Conservation (phyloP, 208 protist species). For the Crithidia fasciculata region DNA sequence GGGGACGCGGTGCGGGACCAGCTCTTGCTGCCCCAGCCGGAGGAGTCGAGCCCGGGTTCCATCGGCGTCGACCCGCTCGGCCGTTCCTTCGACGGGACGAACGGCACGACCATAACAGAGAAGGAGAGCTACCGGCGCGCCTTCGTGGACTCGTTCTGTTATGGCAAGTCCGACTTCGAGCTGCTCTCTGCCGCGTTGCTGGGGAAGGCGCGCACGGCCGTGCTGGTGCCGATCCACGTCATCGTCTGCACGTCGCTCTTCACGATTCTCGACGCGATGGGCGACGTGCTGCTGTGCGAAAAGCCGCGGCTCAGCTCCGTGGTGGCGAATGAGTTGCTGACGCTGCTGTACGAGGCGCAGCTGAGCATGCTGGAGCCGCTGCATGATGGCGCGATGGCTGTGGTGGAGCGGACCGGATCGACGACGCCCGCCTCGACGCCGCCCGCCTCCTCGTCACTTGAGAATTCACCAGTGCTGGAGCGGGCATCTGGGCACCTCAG, state of each 20-base stretch:
- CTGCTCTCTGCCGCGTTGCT: conserved; percentile 31
- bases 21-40: conserved; percentile 13
- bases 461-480: background rate
- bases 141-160: conserved; percentile 57
- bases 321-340: conserved; percentile 57
- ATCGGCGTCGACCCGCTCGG: conserved; percentile 11
- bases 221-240: conserved; percentile 53
- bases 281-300: conserved; percentile 56
- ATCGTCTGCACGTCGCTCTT: conserved; percentile 60
- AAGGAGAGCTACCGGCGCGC: conserved; percentile 41
- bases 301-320: conserved; percentile 53
- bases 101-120: conserved; percentile 7
- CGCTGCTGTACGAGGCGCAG: conserved; percentile 59
- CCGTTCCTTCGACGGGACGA: conserved; percentile 14
- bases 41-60: background rate
- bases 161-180: conserved; percentile 35
- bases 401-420: conserved; percentile 19
- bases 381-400: conserved; percentile 29
- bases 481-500: background rate
- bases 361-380: conserved; percentile 47
- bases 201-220: conserved; percentile 7
- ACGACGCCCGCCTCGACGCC: conserved; percentile 2
- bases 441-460: background rate
- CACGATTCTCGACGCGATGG: conserved; percentile 39
- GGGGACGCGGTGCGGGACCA: conserved; percentile 3